Base-by-base conservation (phyloP, 2,329 filamentous ascomycete genomes). In the Alternaria sp. region DNA sequence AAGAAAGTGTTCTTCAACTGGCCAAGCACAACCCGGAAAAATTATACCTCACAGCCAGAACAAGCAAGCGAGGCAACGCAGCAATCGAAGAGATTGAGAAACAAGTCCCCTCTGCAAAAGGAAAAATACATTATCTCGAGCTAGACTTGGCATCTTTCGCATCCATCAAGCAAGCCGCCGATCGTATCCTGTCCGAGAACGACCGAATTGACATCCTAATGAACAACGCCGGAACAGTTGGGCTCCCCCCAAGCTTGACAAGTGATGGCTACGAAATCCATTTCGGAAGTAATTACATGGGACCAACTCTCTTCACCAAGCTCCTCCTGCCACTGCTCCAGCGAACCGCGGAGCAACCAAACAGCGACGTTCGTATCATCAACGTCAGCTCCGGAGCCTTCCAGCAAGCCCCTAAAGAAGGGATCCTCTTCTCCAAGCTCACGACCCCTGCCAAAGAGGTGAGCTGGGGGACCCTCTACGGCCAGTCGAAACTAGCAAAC, bases 401-500 rank as follows among this genome's bases (percentile, higher is more conserved):
- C 54, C 59, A 51, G 3, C 66, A 65, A 23, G 69, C 49, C 0
- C 72, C 71, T 1, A 62, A 65, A 41, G 68, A 58, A 2, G 72
- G 72, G 3, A 74, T 81, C 40, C 34, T 63, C 13, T 78, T 80
- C 28, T 58, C 70, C 4, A 63, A 69, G 5, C 59, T 75, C 40
- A 74, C 74, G 55, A 72, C 69, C 4, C 14, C 41, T 0, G 29
- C 36, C 5, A 21, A n/a, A 2, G 23, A 60, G 0, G 2, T 52
- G 14, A 37, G 11, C 5, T 39, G 29, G 0, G 17, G 44, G 7
- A 17, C 49, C 8, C 45, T 36, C 11, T 84, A 84, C 66, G 78
- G 76, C 1, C 78, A 80, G 50, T 76, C 72, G 52, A 84, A 83
- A 62, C 74, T 83, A 3, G 82, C 82, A 14, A 82, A 82, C 44